A percentile compares a stretch with the other conserved stretches of the same genome.
These are phyloP conservation scores for Colletotrichum sp. DNA, from an alignment of 2,329 filamentous ascomycete genomes.

Conservation along the genomic window DNA sequence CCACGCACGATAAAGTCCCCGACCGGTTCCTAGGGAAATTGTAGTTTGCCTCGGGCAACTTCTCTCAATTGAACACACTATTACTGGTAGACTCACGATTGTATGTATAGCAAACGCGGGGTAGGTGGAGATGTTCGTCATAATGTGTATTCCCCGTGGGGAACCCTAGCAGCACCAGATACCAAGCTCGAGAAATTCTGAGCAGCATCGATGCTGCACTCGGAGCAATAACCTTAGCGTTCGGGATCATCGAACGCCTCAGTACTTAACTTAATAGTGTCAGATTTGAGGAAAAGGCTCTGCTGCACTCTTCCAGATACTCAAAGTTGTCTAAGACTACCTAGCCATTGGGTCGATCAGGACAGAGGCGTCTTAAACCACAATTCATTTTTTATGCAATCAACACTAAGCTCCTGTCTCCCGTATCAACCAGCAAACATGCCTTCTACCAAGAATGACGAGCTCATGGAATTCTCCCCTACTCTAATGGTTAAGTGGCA, in stretches of 20 bases:
- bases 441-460: not conserved
- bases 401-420: not conserved
- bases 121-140: not conserved
- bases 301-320: rapidly evolving
- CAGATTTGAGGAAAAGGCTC: rapidly evolving
- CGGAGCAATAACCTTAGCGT: not conserved
- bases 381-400: rapidly evolving
- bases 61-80: not conserved
- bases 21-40: not conserved
- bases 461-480: not conserved
- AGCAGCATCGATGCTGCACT: not conserved
- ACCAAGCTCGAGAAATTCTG: not conserved
- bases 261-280: not conserved
- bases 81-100: not conserved
- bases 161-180: not conserved
- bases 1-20: rapidly evolving
- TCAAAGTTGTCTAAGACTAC: not conserved
- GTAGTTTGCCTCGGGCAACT: not conserved
- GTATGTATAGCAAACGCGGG: not conserved
- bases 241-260: rapidly evolving
- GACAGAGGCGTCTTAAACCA: rapidly evolving
- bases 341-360: rapidly evolving
- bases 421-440: not conserved
- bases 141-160: not conserved
- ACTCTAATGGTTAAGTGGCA: not conserved